Conservation (phyloP, 345 rosid species). For the Hevea brasiliensis region DNA sequence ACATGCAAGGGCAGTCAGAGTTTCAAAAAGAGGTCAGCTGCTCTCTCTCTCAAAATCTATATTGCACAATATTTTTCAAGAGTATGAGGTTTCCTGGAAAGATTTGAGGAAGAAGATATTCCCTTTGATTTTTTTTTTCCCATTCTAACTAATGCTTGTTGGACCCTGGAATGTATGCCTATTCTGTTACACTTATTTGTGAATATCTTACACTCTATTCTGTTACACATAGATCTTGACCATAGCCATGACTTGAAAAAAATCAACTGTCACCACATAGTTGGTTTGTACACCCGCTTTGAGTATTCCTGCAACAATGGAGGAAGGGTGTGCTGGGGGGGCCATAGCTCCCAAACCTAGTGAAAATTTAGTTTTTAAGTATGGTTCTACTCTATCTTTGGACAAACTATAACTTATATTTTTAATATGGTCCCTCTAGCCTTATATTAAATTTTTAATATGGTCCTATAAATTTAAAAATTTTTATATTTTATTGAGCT, state of each 20-base stretch:
- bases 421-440: too few species aligned
- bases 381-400: too few species aligned
- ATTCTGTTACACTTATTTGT: not conserved
- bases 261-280: too few species aligned
- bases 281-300: too few species aligned
- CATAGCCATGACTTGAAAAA: not conserved
- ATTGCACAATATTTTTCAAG: not conserved
- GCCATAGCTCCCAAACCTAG: too few species aligned
- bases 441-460: too few species aligned
- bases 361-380: too few species aligned
- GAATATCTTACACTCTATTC: not conserved
- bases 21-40: conserved; percentile 66
- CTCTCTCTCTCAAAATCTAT: conserved; percentile 9
- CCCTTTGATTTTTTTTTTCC: not conserved
- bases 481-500: too few species aligned
- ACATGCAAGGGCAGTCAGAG: conserved; percentile 63
- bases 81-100: not conserved
- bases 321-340: too few species aligned
- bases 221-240: not conserved
- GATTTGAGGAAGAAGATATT: not conserved
- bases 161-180: not conserved
- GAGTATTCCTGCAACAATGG: too few species aligned
- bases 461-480: too few species aligned
- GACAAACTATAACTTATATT: too few species aligned
- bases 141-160: not conserved